Base-by-base conservation (phyloP, 306 rosid species). In the Carpinus fangiana region DNA sequence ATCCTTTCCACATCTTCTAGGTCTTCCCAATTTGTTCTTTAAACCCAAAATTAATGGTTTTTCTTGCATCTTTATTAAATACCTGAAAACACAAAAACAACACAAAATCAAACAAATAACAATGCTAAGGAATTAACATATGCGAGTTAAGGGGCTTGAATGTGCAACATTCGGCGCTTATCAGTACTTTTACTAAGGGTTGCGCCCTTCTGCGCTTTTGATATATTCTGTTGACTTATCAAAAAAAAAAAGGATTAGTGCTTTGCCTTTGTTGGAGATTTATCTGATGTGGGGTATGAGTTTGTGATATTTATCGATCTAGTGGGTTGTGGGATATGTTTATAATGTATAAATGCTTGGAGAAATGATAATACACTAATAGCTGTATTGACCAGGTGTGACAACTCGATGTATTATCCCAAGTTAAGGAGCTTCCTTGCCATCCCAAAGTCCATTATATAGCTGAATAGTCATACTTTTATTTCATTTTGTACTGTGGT, bases 381-480 rank as follows among this genome's bases (percentile, higher is more conserved):
- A 21, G 65, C 7, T 59, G 14, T 23, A 34, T 34, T 14, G 12
- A 51, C 56, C 46, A 12, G 4, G 28, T n/a, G 14, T 74, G 70
- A 59, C 41, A 45, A 45, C 43, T 43, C 78, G 8, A 17, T 8
- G 8, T 43, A 45, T 26, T 12, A 60, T 57, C 18, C 26, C 13
- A 36, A 9, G 72, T 41, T 67, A 67, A 4, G 9, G 26, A 45
- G 59, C 4, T 75, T 28, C 21, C 3, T 69, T 34, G 9, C 28
- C 43, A 14, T 4, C 52, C n/a, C 13, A 45, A 34, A 43, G 69
- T 60, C 69, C 31, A 8, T 41, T 12, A 13, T 57, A n/a, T 7
- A 6, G 48, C 12, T 47, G 55, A 36, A 72, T 18, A 12, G 43
- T 67, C 51, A 17, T 41, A 55, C n/a, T 80, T 68, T 65, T 79